Percentiles rank a stretch among this genome's conserved stretches.
These are phyloP conservation scores for Anastatica hierochuntica DNA, from an alignment of 345 rosid genomes.

Conservation along the genomic window DNA sequence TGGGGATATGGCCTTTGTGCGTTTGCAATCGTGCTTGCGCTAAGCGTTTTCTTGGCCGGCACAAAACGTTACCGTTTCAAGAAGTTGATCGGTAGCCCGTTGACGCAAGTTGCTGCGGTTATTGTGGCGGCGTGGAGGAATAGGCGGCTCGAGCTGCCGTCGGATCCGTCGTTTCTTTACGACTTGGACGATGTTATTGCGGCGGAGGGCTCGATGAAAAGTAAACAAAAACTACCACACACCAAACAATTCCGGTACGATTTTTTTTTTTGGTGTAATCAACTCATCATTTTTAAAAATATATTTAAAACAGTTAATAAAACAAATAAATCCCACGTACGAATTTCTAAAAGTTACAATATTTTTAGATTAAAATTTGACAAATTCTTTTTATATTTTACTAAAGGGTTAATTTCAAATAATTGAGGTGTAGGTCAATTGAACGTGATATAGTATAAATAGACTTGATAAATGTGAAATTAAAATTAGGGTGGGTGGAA, in stretches of 20 bases:
- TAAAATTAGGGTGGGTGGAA: constrained; percentile 19
- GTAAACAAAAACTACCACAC: constrained; percentile 69
- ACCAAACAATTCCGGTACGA: constrained; percentile 65
- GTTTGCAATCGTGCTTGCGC: constrained; percentile 49
- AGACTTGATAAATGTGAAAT: neutral
- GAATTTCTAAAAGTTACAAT: neutral
- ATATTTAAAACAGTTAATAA: neutral
- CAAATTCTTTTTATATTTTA: neutral
- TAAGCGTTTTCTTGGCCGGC: constrained; percentile 57
- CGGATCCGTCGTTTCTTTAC: constrained; percentile 42
- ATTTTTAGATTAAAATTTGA: neutral
- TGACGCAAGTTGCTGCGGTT: constrained; percentile 79
- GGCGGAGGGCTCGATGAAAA: constrained; percentile 35
- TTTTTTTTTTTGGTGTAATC: neutral
- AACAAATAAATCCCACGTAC: neutral
- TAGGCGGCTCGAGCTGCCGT: constrained; percentile 44
- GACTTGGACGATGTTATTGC: constrained; percentile 47
- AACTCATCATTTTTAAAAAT: neutral
- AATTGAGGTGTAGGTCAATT: constrained; percentile 12
- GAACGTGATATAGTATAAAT: constrained; percentile 5
- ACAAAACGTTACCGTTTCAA: constrained; percentile 81
- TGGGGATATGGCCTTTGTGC: constrained; percentile 94
- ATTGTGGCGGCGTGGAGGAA: constrained; percentile 61
- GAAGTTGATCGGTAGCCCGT: constrained; percentile 76
- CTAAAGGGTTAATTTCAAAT: neutral